Conservation (phyloP, 148 eudicot species). For the Diospyros kaki region DNA sequence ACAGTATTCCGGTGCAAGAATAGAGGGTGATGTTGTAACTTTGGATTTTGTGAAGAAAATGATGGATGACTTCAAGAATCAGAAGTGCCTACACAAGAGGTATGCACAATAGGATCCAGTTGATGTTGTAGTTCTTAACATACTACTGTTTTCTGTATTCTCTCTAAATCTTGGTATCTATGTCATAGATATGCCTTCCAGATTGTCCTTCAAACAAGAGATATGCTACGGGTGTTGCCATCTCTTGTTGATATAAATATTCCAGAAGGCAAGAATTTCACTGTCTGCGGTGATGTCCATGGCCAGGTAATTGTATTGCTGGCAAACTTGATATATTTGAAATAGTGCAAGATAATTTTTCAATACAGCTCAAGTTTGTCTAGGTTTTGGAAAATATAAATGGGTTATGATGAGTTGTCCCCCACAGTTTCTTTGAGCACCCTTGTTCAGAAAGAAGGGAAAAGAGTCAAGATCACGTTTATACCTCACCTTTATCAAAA, state of each 20-base stretch:
- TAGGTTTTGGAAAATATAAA: neutral
- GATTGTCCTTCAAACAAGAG: constrained; percentile 85
- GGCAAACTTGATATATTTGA: neutral
- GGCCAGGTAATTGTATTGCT: constrained; percentile 70
- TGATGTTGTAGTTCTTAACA: neutral
- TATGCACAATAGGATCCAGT: constrained; percentile 23
- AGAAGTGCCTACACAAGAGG: constrained; percentile 85
- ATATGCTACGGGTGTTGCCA: constrained; percentile 79
- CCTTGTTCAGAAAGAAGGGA: neutral
- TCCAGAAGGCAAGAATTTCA: constrained; percentile 85
- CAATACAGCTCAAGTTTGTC: neutral
- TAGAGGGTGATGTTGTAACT: constrained; percentile 85
- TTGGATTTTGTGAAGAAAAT: constrained; percentile 88
- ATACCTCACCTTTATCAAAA: neutral
- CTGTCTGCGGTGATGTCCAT: constrained; percentile 98
- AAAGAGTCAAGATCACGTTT: neutral
- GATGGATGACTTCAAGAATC: constrained; percentile 91
- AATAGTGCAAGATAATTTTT: neutral
- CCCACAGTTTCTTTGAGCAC: neutral
- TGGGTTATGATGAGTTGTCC: neutral
- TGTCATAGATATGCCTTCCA: constrained; percentile 86
- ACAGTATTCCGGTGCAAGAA: constrained; percentile 91
- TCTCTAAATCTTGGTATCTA: constrained; percentile 12
- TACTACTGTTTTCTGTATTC: constrained; percentile 5
- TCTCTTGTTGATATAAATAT: constrained; percentile 88